Conservation (phyloP, 768 basidiomycete species). For the Lentinula aciculospora region DNA sequence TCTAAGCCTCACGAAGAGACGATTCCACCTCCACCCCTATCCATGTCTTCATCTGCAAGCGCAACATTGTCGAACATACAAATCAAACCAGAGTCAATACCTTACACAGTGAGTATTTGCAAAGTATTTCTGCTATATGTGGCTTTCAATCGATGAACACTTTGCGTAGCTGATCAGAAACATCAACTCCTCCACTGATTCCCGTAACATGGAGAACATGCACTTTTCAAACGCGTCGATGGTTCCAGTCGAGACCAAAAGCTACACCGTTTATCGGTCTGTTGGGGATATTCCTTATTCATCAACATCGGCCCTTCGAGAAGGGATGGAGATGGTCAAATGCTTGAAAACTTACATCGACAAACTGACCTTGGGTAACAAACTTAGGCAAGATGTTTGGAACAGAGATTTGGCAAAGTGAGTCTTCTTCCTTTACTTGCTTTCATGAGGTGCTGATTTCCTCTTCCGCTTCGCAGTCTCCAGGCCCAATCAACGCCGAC, state of each 20-base stretch:
- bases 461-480: slow-evolving; percentile 27
- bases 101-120: neutral
- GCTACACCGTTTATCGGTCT: slow-evolving; percentile 27
- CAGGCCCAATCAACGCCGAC: slow-evolving; percentile 44
- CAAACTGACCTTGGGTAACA: slow-evolving; percentile 44
- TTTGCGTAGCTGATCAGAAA: neutral
- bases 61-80: neutral
- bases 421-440: slow-evolving; percentile 6
- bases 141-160: neutral
- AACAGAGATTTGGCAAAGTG: slow-evolving; percentile 45
- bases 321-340: slow-evolving; percentile 50
- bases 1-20: slow-evolving; percentile 23
- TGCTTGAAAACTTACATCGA: slow-evolving; percentile 36
- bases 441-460: neutral
- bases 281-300: slow-evolving; percentile 39
- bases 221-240: neutral
- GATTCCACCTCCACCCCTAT: slow-evolving; percentile 9
- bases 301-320: slow-evolving; percentile 43
- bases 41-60: neutral
- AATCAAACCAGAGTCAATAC: neutral
- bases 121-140: neutral
- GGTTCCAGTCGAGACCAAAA: neutral
- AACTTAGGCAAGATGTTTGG: slow-evolving; percentile 57
- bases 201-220: neutral
- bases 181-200: neutral